These are phyloP conservation scores for Pyricularia pennisetigena DNA, from an alignment of 2,329 filamentous ascomycete genomes.

Conservation along the genomic window DNA sequence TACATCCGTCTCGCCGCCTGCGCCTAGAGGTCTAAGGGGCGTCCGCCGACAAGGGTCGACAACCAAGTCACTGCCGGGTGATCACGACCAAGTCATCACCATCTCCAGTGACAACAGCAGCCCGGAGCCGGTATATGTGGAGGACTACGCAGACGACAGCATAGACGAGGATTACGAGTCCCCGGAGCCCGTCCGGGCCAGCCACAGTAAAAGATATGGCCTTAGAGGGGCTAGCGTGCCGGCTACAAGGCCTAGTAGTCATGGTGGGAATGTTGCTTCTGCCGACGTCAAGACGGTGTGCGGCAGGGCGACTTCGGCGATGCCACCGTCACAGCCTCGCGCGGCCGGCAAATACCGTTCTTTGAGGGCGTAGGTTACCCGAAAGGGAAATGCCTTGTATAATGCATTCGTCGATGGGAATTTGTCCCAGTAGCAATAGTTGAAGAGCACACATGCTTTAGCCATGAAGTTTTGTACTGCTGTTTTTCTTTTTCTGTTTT, in stretches of 20 bases:
- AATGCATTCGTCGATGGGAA: neutral
- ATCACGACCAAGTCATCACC: constrained; percentile 27
- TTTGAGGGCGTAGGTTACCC: neutral
- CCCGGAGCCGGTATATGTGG: constrained; percentile 20
- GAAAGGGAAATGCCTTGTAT: neutral
- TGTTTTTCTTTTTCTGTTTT: neutral
- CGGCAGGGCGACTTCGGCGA: neutral
- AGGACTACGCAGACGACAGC: constrained; percentile 28
- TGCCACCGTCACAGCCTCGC: neutral
- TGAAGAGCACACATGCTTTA: neutral
- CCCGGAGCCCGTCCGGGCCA: neutral
- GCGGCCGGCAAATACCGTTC: neutral
- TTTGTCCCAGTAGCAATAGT: neutral
- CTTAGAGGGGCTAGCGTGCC: neutral
- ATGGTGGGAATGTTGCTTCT: neutral
- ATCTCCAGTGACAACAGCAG: constrained; percentile 15
- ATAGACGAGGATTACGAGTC: constrained; percentile 19
- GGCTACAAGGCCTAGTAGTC: neutral
- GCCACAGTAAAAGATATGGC: constrained; percentile 9
- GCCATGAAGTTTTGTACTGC: neutral
- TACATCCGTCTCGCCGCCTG: neutral
- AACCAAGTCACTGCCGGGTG: constrained; percentile 16
- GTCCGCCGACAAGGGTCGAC: neutral
- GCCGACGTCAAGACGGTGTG: neutral
- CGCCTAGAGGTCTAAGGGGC: neutral